phyloP scores from a whole-genome alignment of 148 eudicot genomes.

The Camellia granthamiana region DNA sequence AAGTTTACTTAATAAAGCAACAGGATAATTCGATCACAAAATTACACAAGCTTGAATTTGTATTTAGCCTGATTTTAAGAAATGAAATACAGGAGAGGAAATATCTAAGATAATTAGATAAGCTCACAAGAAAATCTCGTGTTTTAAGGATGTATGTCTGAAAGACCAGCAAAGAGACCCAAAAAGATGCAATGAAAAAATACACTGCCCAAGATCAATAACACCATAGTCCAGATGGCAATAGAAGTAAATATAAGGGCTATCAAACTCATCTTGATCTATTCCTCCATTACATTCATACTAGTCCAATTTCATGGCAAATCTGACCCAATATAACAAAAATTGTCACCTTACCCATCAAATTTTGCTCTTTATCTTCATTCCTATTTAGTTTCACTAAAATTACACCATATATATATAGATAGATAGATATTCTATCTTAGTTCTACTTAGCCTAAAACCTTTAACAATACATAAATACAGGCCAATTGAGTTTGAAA shows the following conservation, averaged over 20 bases:
- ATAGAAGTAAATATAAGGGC: background rate
- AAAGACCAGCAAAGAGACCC: background rate
- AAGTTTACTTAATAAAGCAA: constrained; percentile 1
- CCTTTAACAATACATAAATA: background rate
- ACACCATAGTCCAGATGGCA: background rate
- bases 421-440: too few species aligned
- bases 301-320: too few species aligned
- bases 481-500: background rate
- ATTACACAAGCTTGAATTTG: background rate
- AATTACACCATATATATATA: too few species aligned
- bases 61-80: background rate
- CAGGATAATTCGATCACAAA: background rate
- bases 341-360: too few species aligned
- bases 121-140: background rate
- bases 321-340: too few species aligned
- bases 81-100: background rate
- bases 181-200: background rate
- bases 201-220: background rate
- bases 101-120: background rate
- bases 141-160: background rate
- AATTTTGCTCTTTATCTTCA: too few species aligned
- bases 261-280: background rate
- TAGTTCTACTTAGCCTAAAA: too few species aligned
- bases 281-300: too few species aligned
- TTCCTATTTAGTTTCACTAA: too few species aligned